These are phyloP conservation scores for Chenopodium formosanum DNA, from an alignment of 148 eudicot genomes.

Conservation along the genomic window DNA sequence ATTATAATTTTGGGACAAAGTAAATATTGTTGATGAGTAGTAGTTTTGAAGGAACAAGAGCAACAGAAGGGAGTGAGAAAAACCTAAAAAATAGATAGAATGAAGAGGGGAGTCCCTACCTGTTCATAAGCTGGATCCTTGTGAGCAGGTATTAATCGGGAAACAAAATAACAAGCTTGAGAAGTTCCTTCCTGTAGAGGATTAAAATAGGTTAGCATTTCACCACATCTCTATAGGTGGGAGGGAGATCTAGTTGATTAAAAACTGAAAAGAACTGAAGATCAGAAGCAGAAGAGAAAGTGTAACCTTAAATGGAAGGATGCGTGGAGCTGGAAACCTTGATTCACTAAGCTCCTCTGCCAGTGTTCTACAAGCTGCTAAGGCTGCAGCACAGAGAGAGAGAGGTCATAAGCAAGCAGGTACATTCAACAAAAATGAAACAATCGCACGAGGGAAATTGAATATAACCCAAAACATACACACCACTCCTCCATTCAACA, in stretches of 20 bases:
- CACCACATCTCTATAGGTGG: not conserved
- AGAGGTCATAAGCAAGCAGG: not conserved
- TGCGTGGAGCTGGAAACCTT: conserved; percentile 96
- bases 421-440: not conserved
- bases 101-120: conserved; percentile 33
- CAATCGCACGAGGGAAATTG: not conserved
- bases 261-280: conserved; percentile 8
- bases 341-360: conserved; percentile 96
- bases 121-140: conserved; percentile 97
- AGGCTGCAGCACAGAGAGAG: conserved; percentile 73
- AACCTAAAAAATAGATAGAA: not conserved
- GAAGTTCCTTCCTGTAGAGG: conserved; percentile 87
- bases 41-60: not conserved
- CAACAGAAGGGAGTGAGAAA: not conserved
- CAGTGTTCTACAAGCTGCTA: conserved; percentile 96
- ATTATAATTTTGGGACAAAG: not conserved
- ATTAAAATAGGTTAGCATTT: conserved; percentile 12
- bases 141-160: conserved; percentile 94
- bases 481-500: too few species aligned
- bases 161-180: conserved; percentile 89
- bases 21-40: too few species aligned
- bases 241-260: not conserved
- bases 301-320: conserved; percentile 88
- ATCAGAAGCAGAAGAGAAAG: conserved; percentile 9
- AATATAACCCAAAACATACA: not conserved